Evolutionary conservation across 106 monocot genomes (phyloP), one percentile per base, ranked within the genome.

Genomic region (Phalaenopsis aphrodite): DNA sequence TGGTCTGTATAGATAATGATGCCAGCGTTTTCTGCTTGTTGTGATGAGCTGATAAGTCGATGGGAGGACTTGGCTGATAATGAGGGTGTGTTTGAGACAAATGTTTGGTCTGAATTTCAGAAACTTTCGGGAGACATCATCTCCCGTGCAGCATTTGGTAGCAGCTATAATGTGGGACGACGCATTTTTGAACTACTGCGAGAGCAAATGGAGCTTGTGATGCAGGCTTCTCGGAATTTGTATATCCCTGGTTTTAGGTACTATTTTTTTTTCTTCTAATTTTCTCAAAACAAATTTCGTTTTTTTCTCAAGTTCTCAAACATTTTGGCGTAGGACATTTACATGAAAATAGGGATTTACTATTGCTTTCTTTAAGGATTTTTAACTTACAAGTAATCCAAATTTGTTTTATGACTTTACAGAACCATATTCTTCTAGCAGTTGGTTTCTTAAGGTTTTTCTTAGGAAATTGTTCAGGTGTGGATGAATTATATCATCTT

Each of bases 111-210:
- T 24, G 94, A 91, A 66, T 55, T 94, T 14, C 86, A 89, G 61
- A 88, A 85, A 15, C 82, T 91, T 64, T 82, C 91, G 19, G 83
- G 82, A 82, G 94, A 91, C 82, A 91, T 91, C 78, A 91, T 91
- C 30, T 91, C 94, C 5, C 78, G 89, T 45, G 71, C 85, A 17
- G 87, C 85, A 14, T 89, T 89, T 78, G 89, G 89, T 56, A 78
- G 84, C 69, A 87, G 78, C 23, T 87, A 75, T 79, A 78, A 67
- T 76, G 89, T 87, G 69, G 87, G 89, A 17, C 45, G 85, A 79
- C 42, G 77, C 21, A 87, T 87, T 42, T 89, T 87, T 55, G 80
- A 80, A 58, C 80, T 89, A 19, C 87, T 83, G 64, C 10, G 30
- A n/a, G 89, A 89, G 78, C 85, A 84, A 80, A 77, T 36, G 36